Percentiles rank a stretch among this genome's conserved stretches.
Conservation (phyloP, 2,329 filamentous ascomycete species). For the Fusarium musae region DNA sequence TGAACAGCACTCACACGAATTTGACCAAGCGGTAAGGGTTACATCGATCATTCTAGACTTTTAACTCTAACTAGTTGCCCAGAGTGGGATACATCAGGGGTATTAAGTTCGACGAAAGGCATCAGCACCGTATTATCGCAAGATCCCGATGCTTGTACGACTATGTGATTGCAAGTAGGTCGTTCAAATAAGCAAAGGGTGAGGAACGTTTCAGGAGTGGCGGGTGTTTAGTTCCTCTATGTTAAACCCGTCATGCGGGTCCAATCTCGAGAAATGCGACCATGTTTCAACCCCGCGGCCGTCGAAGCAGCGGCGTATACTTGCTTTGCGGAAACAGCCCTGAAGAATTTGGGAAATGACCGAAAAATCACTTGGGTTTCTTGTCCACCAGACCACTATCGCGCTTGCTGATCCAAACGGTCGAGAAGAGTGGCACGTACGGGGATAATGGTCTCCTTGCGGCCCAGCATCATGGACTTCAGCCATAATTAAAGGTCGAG, state of each 20-base stretch:
- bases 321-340: not conserved
- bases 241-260: constrained; percentile 12
- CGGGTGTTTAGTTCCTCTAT: not conserved
- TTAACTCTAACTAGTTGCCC: not conserved
- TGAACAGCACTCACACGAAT: constrained; percentile 10
- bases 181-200: constrained; percentile 7
- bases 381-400: not conserved
- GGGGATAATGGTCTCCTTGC: not conserved
- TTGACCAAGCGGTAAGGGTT: not conserved
- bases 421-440: not conserved
- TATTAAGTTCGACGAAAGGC: not conserved
- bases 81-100: not conserved
- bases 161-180: not conserved
- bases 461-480: constrained; percentile 11
- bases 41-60: constrained; percentile 10
- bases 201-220: not conserved
- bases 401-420: not conserved
- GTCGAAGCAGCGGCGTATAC: not conserved
- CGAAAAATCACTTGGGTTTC: not conserved
- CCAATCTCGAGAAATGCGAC: not conserved
- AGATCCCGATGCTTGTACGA: not conserved
- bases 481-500: constrained; percentile 7
- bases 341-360: not conserved
- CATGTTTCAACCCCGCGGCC: not conserved
- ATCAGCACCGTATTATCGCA: not conserved